These are phyloP conservation scores for Sarocladium kiliense DNA, from an alignment of 2,329 filamentous ascomycete species.

Conservation along the genomic window DNA sequence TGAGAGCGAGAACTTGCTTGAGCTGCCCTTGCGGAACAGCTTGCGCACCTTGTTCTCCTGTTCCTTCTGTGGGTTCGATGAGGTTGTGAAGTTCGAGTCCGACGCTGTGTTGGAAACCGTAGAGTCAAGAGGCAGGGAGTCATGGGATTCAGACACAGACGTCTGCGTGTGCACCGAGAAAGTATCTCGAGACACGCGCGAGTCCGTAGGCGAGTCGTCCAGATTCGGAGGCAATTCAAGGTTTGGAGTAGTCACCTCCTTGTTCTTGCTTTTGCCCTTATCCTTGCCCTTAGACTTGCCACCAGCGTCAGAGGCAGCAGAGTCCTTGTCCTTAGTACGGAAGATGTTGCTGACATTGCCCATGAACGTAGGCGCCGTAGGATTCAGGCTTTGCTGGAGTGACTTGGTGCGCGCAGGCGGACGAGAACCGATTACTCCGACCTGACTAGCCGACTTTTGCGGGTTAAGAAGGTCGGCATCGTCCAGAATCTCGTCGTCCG, in stretches of 20 bases:
- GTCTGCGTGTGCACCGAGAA: slow-evolving; percentile 53
- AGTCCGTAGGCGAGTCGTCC: slow-evolving; percentile 47
- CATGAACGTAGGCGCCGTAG: slow-evolving; percentile 83
- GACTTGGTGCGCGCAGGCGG: slow-evolving; percentile 36
- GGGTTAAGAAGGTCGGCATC: slow-evolving; percentile 50
- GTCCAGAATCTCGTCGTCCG: slow-evolving; percentile 59
- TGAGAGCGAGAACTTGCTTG: slow-evolving; percentile 59
- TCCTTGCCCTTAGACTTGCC: slow-evolving; percentile 35
- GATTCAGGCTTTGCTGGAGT: slow-evolving; percentile 64
- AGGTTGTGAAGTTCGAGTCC: slow-evolving; percentile 37
- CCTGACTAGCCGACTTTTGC: slow-evolving; percentile 49
- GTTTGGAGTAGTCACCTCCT: slow-evolving; percentile 30
- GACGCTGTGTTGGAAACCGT: slow-evolving; percentile 52
- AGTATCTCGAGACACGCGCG: slow-evolving; percentile 51
- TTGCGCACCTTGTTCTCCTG: slow-evolving; percentile 47
- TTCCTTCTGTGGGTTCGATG: slow-evolving; percentile 13
- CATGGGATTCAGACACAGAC: slow-evolving; percentile 55
- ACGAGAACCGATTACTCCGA: slow-evolving; percentile 75
- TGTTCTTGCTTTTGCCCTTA: slow-evolving; percentile 31
- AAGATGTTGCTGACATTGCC: slow-evolving; percentile 66
- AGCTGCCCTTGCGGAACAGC: slow-evolving; percentile 60
- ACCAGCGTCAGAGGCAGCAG: slow-evolving; percentile 40
- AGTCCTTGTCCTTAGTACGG: slow-evolving; percentile 33
- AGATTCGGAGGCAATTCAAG: slow-evolving; percentile 30
- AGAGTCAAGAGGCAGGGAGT: slow-evolving; percentile 51